Evolutionary conservation across 2,329 filamentous ascomycete genomes (phyloP).

Genomic region (Colletotrichum aenigma): DNA sequence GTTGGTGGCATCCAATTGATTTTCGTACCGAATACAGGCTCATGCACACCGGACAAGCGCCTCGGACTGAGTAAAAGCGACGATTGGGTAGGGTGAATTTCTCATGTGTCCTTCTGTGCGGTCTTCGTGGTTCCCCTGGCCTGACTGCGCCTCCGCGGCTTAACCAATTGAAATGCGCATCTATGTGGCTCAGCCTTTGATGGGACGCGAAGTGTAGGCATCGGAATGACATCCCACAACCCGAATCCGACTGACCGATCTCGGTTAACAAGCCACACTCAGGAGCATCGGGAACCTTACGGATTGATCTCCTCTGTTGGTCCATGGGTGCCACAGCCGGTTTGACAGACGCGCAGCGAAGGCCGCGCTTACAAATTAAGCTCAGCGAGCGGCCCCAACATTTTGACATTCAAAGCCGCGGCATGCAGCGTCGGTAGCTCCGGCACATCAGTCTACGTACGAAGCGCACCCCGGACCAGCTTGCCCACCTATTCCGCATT

Average conservation of each 20-base stretch:
- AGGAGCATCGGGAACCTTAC: background rate
- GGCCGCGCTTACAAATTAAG: background rate
- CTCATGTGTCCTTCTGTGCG: background rate
- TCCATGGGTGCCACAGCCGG: background rate
- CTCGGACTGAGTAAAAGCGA: background rate
- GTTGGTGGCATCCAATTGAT: background rate
- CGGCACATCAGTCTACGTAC: background rate
- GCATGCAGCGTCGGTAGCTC: conserved; percentile 2
- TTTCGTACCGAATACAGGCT: background rate
- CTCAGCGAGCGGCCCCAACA: background rate
- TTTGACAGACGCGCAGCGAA: background rate
- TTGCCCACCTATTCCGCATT: background rate
- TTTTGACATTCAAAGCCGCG: background rate
- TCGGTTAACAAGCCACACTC: background rate
- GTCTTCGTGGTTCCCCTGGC: background rate
- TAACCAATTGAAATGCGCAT: background rate
- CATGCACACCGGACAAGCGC: background rate
- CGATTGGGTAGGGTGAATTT: background rate
- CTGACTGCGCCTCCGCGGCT: background rate
- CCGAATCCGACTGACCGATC: background rate
- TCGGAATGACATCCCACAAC: background rate
- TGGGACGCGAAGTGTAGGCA: background rate
- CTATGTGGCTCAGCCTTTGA: background rate
- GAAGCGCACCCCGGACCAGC: background rate
- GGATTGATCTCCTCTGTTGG: background rate